Conservation (phyloP, 192 early-diverging fungal genomes). For the Mortierella claussenii region DNA sequence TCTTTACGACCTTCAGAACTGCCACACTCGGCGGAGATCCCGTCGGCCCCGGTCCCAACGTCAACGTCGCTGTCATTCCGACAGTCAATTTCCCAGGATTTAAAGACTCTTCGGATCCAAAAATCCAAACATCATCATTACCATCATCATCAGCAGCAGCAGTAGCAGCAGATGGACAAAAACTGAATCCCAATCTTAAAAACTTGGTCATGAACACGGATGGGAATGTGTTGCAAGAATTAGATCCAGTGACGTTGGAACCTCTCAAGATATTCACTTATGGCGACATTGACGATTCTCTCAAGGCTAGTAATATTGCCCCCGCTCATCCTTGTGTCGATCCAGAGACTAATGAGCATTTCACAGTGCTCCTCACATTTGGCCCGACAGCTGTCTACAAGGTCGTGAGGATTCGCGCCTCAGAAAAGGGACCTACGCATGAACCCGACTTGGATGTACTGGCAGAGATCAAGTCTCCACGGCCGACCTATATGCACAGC, state of each 20-base stretch:
- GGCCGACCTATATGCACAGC: slow-evolving; percentile 64
- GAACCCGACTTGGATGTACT: slow-evolving; percentile 48
- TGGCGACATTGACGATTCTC: slow-evolving; percentile 37
- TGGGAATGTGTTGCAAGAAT: slow-evolving; percentile 49
- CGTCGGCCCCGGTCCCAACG: slow-evolving; percentile 18
- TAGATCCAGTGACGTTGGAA: slow-evolving; percentile 58
- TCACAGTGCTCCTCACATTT: slow-evolving; percentile 43
- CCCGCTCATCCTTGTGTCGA: slow-evolving; percentile 57
- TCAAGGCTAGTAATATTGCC: slow-evolving; percentile 34
- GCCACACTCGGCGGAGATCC: slow-evolving; percentile 19
- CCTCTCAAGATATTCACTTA: slow-evolving; percentile 42
- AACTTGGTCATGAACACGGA: slow-evolving; percentile 58
- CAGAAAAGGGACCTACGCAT: slow-evolving; percentile 9
- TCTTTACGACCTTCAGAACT: slow-evolving; percentile 54
- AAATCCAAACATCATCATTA: too few relatives aligned
- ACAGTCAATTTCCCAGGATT: slow-evolving; percentile 24
- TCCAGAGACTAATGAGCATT: slow-evolving; percentile 45
- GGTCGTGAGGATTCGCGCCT: slow-evolving; percentile 43
- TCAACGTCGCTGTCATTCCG: neutral
- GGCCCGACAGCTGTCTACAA: slow-evolving; percentile 52
- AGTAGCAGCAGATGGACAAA: neutral
- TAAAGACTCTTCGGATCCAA: slow-evolving; percentile 4
- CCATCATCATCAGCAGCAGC: too few relatives aligned
- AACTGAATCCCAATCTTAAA: neutral
- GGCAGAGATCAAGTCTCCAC: slow-evolving; percentile 45